These are phyloP conservation scores for Xylaria telfairii DNA, from an alignment of 495 filamentous ascomycete species.

Conservation along the genomic window DNA sequence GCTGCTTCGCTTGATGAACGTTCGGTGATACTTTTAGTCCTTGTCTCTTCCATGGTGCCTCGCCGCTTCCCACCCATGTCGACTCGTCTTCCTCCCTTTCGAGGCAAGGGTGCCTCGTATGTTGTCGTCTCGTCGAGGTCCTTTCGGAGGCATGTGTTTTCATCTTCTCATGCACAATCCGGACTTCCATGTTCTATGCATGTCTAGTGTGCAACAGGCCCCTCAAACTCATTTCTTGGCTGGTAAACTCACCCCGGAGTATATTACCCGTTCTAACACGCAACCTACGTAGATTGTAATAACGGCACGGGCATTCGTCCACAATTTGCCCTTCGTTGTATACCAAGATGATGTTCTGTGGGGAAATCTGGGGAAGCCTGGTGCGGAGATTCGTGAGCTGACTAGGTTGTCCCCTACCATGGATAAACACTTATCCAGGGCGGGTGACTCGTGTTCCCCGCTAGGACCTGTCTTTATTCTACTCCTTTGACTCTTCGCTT, in stretches of 20 bases:
- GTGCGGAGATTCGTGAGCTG: constrained; percentile 7
- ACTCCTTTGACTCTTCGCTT: neutral
- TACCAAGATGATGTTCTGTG: constrained; percentile 1
- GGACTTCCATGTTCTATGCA: constrained; percentile 6
- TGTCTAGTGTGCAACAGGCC: neutral
- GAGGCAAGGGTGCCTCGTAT: constrained; percentile 9
- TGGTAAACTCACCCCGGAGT: neutral
- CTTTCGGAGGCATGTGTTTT: neutral
- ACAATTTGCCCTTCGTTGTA: neutral
- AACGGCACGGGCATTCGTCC: neutral
- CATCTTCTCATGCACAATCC: constrained; percentile 1
- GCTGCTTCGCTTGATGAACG: constrained; percentile 4
- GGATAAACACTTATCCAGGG: constrained; percentile 26
- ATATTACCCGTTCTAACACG: neutral
- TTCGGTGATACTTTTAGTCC: constrained; percentile 26
- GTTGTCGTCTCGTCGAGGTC: constrained; percentile 1
- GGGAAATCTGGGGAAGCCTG: constrained; percentile 25
- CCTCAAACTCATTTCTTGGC: constrained; percentile 11
- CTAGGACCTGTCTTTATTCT: neutral
- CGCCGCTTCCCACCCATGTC: constrained; percentile 24
- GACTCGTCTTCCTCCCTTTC: neutral
- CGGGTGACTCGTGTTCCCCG: neutral
- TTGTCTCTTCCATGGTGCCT: constrained; percentile 26
- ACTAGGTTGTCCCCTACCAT: constrained; percentile 4
- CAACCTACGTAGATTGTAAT: neutral